A percentile compares a stretch with the other conserved stretches of the same genome.
These are phyloP conservation scores for Pycnococcus provasolii DNA, from an alignment of 139 green algal genomes.

Conservation along the genomic window DNA sequence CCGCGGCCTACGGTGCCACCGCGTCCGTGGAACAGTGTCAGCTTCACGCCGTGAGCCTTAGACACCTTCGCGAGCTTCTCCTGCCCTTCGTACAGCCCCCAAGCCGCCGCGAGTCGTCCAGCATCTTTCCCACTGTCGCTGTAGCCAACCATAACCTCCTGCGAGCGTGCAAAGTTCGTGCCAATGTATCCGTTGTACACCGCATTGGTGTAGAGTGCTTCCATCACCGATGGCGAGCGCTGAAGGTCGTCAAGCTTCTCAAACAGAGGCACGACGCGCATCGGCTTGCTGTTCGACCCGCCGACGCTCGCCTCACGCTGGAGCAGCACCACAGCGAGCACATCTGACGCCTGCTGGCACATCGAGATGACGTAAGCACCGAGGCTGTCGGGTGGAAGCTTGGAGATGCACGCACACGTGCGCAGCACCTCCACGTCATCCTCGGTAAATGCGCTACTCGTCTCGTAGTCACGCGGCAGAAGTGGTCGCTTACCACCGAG, in stretches of 20 bases:
- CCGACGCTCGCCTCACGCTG: slow-evolving; percentile 57
- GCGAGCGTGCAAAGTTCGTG: slow-evolving; percentile 37
- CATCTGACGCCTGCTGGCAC: slow-evolving; percentile 58
- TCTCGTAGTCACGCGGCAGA: slow-evolving; percentile 65
- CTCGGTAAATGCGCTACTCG: slow-evolving; percentile 39
- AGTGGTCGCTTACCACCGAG: slow-evolving; percentile 70
- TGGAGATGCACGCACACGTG: background rate
- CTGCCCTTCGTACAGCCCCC: slow-evolving; percentile 61
- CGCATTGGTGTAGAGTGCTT: slow-evolving; percentile 13
- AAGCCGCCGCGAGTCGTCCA: slow-evolving; percentile 67
- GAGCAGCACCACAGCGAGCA: slow-evolving; percentile 82
- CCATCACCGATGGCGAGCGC: slow-evolving; percentile 30
- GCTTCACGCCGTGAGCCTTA: slow-evolving; percentile 47
- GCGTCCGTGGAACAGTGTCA: slow-evolving; percentile 86
- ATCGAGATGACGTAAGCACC: slow-evolving; percentile 89
- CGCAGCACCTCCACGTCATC: slow-evolving; percentile 64
- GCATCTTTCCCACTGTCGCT: slow-evolving; percentile 88
- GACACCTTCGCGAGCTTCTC: slow-evolving; percentile 42
- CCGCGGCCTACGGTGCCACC: slow-evolving; percentile 85
- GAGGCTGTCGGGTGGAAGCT: slow-evolving; percentile 36
- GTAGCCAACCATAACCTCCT: slow-evolving; percentile 89
- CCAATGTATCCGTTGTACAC: slow-evolving; percentile 38
- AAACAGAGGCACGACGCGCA: slow-evolving; percentile 83
- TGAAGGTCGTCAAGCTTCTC: slow-evolving; percentile 53
- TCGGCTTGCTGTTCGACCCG: background rate